phyloP scores from a whole-genome alignment of 139 green algal genomes.

The Desmodesmus armatus region DNA sequence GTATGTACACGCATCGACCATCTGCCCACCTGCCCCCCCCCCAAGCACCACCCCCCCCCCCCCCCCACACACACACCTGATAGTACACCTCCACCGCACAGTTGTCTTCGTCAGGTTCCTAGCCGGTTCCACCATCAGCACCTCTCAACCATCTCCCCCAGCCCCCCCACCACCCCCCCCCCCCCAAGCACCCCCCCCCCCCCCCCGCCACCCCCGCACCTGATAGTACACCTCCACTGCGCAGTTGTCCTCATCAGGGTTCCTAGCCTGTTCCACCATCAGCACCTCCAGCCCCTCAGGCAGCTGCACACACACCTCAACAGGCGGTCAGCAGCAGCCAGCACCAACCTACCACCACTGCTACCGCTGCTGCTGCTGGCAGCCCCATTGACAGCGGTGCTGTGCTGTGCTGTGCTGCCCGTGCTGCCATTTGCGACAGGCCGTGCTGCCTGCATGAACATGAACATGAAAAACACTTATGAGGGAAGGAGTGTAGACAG shows the following conservation, averaged over 20 bases:
- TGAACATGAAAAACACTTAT: constrained; percentile 79
- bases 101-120: not conserved
- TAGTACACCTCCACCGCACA: not conserved
- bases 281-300: constrained; percentile 46
- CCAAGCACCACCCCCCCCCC: not conserved
- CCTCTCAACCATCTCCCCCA: not conserved
- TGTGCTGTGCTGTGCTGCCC: constrained; percentile 29
- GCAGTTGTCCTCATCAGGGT: constrained; percentile 87
- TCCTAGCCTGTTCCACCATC: constrained; percentile 61
- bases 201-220: no score
- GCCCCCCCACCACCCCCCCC: not conserved
- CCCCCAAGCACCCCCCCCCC: not conserved
- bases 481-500: constrained; percentile 11
- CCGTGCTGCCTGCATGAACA: constrained; percentile 79
- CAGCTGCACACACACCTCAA: constrained; percentile 61
- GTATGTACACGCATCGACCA: no score
- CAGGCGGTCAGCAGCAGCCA: constrained; percentile 49
- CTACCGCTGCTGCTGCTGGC: constrained; percentile 47
- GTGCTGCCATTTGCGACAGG: constrained; percentile 62
- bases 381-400: not conserved
- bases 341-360: constrained; percentile 24
- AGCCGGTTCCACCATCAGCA: not conserved
- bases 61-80: not conserved
- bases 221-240: constrained; percentile 87
- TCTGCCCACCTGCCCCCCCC: not conserved